phyloP scores from a whole-genome alignment of 257 asterid species.

The Capsicum rhomboideum region DNA sequence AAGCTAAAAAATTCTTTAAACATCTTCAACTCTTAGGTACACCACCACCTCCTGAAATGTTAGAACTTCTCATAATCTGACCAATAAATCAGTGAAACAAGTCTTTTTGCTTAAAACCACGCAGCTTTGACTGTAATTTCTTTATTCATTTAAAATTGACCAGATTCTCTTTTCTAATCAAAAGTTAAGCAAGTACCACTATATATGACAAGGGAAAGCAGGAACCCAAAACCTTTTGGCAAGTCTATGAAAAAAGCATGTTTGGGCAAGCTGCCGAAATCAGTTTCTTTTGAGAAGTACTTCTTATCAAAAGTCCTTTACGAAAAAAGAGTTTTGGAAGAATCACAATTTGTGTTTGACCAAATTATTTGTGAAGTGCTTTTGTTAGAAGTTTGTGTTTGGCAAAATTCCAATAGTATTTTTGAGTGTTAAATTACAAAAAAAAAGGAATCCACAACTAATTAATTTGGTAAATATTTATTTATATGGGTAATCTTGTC shows the following conservation, averaged over 20 bases:
- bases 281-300: neutral
- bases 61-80: neutral
- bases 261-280: neutral
- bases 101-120: neutral
- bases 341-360: neutral
- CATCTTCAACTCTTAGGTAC: neutral
- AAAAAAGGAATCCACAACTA: neutral
- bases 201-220: neutral
- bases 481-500: neutral
- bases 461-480: neutral
- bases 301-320: neutral
- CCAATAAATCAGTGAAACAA: neutral
- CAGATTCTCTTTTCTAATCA: neutral
- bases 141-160: neutral
- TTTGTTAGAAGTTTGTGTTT: neutral
- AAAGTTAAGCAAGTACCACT: neutral
- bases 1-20: neutral
- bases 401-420: neutral
- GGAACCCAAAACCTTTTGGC: neutral
- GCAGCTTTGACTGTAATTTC: neutral
- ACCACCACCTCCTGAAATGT: neutral
- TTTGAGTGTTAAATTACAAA: neutral
- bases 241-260: neutral
- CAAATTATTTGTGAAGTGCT: neutral
- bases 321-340: neutral